phyloP scores from a whole-genome alignment of 2,329 filamentous ascomycete genomes.

The Paecilomyces variotii region DNA sequence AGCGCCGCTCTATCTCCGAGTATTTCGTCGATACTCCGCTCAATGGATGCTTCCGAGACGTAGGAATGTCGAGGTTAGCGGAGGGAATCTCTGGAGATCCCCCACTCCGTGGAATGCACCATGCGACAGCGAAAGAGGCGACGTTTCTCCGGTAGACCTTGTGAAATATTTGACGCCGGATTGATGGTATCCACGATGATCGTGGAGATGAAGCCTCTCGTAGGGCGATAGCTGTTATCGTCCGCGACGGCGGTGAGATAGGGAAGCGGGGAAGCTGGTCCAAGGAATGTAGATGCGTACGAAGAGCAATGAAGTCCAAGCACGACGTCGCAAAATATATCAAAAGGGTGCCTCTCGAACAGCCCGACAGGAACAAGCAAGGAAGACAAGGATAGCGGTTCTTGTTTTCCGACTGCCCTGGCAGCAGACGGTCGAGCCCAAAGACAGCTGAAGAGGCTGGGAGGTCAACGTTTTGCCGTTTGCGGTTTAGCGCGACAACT shows the following conservation, averaged over 20 bases:
- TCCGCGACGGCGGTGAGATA: slow-evolving; percentile 6
- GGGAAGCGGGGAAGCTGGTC: slow-evolving; percentile 1
- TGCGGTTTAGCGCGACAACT: slow-evolving; percentile 31
- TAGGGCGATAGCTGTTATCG: background rate
- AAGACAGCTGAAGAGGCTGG: slow-evolving; percentile 10
- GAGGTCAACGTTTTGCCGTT: slow-evolving; percentile 32
- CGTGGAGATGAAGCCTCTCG: background rate
- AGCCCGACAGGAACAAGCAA: background rate
- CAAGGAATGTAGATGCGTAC: background rate
- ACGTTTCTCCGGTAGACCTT: background rate
- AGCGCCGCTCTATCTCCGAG: slow-evolving; percentile 1
- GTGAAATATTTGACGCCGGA: background rate
- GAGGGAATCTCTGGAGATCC: slow-evolving; percentile 38
- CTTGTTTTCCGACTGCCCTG: slow-evolving; percentile 5
- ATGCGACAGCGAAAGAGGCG: slow-evolving; percentile 23
- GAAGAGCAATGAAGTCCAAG: background rate
- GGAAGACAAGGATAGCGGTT: background rate
- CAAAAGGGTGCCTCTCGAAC: background rate
- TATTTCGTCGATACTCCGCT: slow-evolving; percentile 3
- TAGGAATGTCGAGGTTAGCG: slow-evolving; percentile 31
- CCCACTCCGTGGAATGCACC: slow-evolving; percentile 36
- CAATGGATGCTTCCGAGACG: slow-evolving; percentile 16
- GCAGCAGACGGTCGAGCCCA: slow-evolving; percentile 5
- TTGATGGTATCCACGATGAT: background rate
- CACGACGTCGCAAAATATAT: background rate